Evolutionary conservation across 352 stramenopile species (phyloP).

Genomic region (Phytophthora cryptogea): DNA sequence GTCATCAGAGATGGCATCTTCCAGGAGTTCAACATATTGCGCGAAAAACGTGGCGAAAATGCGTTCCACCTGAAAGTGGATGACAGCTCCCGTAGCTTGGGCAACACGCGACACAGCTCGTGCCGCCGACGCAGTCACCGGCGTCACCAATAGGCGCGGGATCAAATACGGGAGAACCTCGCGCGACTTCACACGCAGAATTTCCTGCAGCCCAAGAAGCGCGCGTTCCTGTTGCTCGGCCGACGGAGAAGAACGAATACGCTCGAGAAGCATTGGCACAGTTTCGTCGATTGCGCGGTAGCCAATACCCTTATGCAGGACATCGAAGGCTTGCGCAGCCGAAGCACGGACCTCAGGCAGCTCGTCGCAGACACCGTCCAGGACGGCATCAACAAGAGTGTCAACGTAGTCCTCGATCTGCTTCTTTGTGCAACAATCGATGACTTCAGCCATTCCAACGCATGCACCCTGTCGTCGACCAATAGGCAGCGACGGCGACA

Average conservation of each 20-base stretch:
- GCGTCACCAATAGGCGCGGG: conserved; percentile 92
- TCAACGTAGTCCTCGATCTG: conserved; percentile 97
- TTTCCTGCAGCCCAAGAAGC: conserved; percentile 97
- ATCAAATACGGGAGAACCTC: conserved; percentile 98
- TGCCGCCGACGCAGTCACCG: conserved; percentile 90
- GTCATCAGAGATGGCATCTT: conserved; percentile 22
- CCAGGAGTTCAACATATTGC: conserved; percentile 63
- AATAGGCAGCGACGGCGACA: conserved; percentile 70
- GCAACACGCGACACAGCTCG: conserved; percentile 93
- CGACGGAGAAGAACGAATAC: conserved; percentile 79
- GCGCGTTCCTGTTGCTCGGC: conserved; percentile 81
- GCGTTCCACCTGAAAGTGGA: conserved; percentile 96
- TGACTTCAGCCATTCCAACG: conserved; percentile 98
- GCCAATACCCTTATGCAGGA: conserved; percentile 95
- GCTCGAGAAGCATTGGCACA: conserved; percentile 95
- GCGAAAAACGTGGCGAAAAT: conserved; percentile 91
- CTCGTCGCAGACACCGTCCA: conserved; percentile 97
- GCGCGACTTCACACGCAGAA: conserved; percentile 95
- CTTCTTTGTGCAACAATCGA: conserved; percentile 96
- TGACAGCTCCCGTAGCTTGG: conserved; percentile 91
- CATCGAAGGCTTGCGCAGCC: conserved; percentile 97
- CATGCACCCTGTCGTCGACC: conserved; percentile 95
- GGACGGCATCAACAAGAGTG: conserved; percentile 96
- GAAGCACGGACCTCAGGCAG: conserved; percentile 89
- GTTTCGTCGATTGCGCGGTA: conserved; percentile 97